A percentile compares a stretch with the other conserved stretches of the same genome.
Conservation (phyloP, 163 green algal genomes). For the Scenedesmus sp. region DNA sequence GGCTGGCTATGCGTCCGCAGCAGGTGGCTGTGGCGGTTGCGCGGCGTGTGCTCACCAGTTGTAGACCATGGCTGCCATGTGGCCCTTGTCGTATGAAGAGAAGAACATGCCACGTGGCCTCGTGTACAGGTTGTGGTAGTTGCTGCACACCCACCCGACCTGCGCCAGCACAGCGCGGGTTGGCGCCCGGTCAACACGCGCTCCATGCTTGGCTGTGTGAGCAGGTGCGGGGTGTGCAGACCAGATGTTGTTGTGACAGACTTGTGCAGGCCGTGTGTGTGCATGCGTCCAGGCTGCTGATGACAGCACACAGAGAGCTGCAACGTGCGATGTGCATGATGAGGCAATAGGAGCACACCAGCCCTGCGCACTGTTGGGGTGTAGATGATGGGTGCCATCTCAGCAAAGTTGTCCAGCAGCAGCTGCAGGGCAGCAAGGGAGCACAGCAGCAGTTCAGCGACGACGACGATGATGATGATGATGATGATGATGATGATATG, state of each 20-base stretch:
- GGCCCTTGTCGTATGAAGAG: constrained; percentile 82
- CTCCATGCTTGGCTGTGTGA: background rate
- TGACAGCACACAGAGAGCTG: background rate
- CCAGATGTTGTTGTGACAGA: background rate
- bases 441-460: too few species aligned
- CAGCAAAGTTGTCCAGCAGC: constrained; percentile 81
- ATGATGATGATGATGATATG: too few species aligned
- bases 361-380: constrained; percentile 88
- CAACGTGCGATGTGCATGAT: too few species aligned
- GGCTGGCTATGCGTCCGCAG: too few species aligned
- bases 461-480: too few species aligned
- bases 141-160: constrained; percentile 82
- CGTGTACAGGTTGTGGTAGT: constrained; percentile 82
- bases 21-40: too few species aligned
- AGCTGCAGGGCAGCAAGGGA: background rate
- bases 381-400: constrained; percentile 91
- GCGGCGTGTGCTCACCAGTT: constrained; percentile 89
- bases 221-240: background rate
- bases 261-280: too few species aligned
- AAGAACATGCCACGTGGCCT: constrained; percentile 90
- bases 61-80: constrained; percentile 93
- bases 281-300: background rate
- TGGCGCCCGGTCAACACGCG: background rate
- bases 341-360: constrained; percentile 61
- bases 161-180: background rate